Base-by-base conservation (phyloP, 805 yeast genomes). In the Teunomyces funiuensis region DNA sequence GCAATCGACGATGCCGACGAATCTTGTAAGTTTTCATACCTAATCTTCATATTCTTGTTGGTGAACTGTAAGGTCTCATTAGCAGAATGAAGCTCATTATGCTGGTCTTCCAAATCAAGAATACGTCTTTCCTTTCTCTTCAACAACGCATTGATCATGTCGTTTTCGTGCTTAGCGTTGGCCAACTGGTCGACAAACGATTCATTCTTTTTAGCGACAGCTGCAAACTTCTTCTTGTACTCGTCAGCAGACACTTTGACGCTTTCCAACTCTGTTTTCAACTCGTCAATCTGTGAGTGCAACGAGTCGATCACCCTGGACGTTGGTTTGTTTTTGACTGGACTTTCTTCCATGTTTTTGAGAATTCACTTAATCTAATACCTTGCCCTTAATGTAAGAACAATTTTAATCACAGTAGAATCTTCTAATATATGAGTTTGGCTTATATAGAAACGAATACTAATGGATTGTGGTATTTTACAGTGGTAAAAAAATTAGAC, bases 121-220 rank as follows among this genome's bases (percentile, higher is more conserved):
- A 85, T 75, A 40, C 87, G 69, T 39, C 90, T 71, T 51, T 85
- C 88, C 53, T 85, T 85, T 39, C 95, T 68, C 46, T 76, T 79
- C 44, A 87, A 63, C 47, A 85, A 64, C 1, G 88, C 80, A 52
- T 77, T 82, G 31, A 84, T 70, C 67, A 83, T 83, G 48, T 85
- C 89, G 51, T 83, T 83, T 53, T 88, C 91, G 58, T 85, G 90
- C 59, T 83, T 83, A 28, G 85, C 69, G 47, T 81, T 82, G 22
- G 88, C 79, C 45, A 82, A 61, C 59, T 82, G 85, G 51, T 82
- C 88, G 26, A 79, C 72, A 40, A 76, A 65, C 41, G 74, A 66
- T 50, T 77, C 81, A 51, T 81, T 66, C 61, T 78, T 71, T 53
- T 71, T 61, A 48, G 72, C 50, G 40, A 73, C 53, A 20, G 72